Evolutionary conservation across 441 rosid species (phyloP).

Genomic region (Jatropha podagrica): DNA sequence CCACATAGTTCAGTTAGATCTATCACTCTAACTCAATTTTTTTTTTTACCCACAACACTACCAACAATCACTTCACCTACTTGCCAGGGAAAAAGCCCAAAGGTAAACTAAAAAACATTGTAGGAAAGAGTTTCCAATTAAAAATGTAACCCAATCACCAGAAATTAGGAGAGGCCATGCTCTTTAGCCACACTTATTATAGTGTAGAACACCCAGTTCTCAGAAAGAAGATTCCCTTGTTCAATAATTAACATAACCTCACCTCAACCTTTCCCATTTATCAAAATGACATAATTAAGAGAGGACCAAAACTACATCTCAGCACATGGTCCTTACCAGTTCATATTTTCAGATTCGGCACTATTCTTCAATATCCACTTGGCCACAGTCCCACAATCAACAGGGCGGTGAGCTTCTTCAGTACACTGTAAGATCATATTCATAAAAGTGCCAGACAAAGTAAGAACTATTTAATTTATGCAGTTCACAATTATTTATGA

Average conservation of each 20-base stretch:
- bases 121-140: not conserved
- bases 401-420: constrained; percentile 99
- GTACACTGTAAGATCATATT: constrained; percentile 61
- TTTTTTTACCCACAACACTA: not conserved
- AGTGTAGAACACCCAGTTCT: not conserved
- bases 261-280: not conserved
- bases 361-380: constrained; percentile 97
- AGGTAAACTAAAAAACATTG: not conserved
- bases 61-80: not conserved
- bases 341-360: constrained; percentile 98
- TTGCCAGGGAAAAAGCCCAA: not conserved
- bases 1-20: not conserved
- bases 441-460: constrained; percentile 1
- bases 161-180: not conserved
- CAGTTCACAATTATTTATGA: not conserved
- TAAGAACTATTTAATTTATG: not conserved
- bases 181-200: not conserved
- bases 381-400: constrained; percentile 85
- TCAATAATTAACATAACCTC: not conserved
- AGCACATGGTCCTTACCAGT: constrained; percentile 52
- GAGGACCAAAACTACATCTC: not conserved
- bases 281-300: not conserved
- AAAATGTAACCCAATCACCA: not conserved
- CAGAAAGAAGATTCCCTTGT: not conserved
- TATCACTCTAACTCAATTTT: not conserved